Base-by-base conservation (phyloP, 148 eudicot species). In the Persicaria tinctoria region DNA sequence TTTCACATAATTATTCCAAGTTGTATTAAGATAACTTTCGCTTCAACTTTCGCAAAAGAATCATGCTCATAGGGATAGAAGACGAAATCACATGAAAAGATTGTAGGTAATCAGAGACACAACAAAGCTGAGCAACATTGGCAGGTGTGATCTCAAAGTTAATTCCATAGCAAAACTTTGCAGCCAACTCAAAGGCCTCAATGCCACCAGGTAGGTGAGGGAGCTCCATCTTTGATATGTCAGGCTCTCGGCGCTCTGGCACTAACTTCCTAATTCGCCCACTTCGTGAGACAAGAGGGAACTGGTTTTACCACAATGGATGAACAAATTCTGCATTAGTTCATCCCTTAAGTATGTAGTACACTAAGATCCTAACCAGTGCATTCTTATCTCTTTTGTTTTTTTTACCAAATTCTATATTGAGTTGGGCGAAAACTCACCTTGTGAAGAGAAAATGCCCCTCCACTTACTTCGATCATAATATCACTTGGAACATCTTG, bases 401-500 rank as follows among this genome's bases (percentile, higher is more conserved):
- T 23, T 23, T 23, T 23, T 23, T 62, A 74, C 38, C 7, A 72
- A 18, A 8, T 72, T 20, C 23, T 48, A 4, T 20, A n/a, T 12
- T 38, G 49, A 38, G 7, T 23, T 13, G 59, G 70, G 70, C 0
- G 5, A 51, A 64, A 38, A 10, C 81, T 86, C 74, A 91, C 98
- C 97, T 95, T 95, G 57, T 95, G 98, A 78, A 95, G 85, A 44
- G 93, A 81, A 80, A 87, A 94, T 66, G 87, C 76, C 41, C 87
- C 86, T 45, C 94, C 98, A 78, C 79, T 82, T 55, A 92, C 94
- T 76, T 89, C 91, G 32, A 92, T 85, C 3, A 87, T 87, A 57
- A 95, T 95, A 76, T 95, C 98, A 74, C 98, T 95, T 4, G 97
- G 96, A 73, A 95, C 97, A 82, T 95, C 98, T 70, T 88, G 88